Base-by-base conservation (phyloP, 2,329 filamentous ascomycete genomes). In the Pseudogymnoascus sp. region DNA sequence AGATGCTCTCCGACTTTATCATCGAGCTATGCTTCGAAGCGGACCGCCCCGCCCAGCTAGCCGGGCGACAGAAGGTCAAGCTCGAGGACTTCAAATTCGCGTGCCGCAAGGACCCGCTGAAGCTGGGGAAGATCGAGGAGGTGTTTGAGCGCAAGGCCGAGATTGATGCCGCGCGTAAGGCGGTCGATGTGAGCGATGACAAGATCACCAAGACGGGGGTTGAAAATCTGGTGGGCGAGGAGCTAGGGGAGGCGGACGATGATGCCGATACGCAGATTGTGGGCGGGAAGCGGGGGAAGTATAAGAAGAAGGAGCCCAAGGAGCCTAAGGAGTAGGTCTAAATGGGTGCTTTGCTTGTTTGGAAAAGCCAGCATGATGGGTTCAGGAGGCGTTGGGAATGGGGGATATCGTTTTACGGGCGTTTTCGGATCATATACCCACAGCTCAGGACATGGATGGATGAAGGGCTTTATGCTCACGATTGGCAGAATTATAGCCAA, bases 1-100 rank as follows among this genome's bases (percentile, higher is more conserved):
- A 97, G 78, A 93, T 97, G 70, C 86, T 96, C 66, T 96, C 93
- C 66, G 95, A 97, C 79, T 97, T 96, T 80, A 91, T 97, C 74
- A 91, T 96, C 74, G 91, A 95, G 75, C 88, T 95, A 62, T 93
- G 90, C 77, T 95, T 96, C 78, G 89, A 91, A 73, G 93, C 95
- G 3, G 91, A 92, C 4, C 86, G 90, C 50, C 88, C 89, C 62
- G 95, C 95, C 0, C 87, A 90, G 74, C 91, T 96, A 76, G 87
- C 90, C 2, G 89, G 92, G 0, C 89, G 95, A 1, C 91, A 96
- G 71, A 99, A 99, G 78, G 92, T 99, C 78, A 99, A 99, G 76
- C 90, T 96, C 71, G 93, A 97, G 72, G 95, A 99, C 76, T 96
- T 99, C 78, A 92, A 96, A 72, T 99, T 96, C 76, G 91, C 92